Evolutionary conservation across 495 filamentous ascomycete species (phyloP).

Genomic region (Hyphodiscus hymeniophilus): DNA sequence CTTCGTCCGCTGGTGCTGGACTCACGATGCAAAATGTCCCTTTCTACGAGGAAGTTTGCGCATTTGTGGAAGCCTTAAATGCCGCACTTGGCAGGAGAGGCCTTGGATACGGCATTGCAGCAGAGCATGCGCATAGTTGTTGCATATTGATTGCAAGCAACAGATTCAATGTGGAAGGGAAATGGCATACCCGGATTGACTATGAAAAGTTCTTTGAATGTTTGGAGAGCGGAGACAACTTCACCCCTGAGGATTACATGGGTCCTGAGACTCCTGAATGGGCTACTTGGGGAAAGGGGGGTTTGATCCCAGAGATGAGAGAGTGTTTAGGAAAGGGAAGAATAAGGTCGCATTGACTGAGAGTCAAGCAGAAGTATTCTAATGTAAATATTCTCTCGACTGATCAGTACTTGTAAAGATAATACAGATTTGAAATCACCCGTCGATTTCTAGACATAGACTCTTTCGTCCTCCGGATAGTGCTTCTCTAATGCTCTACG

Average conservation of each 20-base stretch:
- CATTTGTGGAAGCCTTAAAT: slow-evolving; percentile 70
- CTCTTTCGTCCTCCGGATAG: no score
- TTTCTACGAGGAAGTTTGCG: slow-evolving; percentile 79
- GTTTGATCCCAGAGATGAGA: slow-evolving; percentile 83
- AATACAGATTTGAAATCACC: no score
- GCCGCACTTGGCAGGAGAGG: slow-evolving; percentile 56
- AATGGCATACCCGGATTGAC: slow-evolving; percentile 88
- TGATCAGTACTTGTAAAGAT: no score
- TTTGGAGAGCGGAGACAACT: slow-evolving; percentile 59
- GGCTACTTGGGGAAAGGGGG: slow-evolving; percentile 94
- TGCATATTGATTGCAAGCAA: slow-evolving; percentile 78
- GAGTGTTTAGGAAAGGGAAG: slow-evolving; percentile 75
- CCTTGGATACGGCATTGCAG: slow-evolving; percentile 79
- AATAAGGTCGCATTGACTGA: slow-evolving; percentile 17
- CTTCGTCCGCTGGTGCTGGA: slow-evolving; percentile 68
- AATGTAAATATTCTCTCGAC: neutral
- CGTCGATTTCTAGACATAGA: no score
- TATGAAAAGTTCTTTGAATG: slow-evolving; percentile 84
- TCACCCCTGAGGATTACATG: slow-evolving; percentile 86
- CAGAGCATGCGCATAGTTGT: slow-evolving; percentile 91
- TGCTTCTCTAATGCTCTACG: no score
- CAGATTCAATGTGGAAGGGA: slow-evolving; percentile 56
- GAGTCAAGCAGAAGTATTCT: slow-evolving; percentile 8
- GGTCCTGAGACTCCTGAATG: slow-evolving; percentile 76
- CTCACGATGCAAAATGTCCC: slow-evolving; percentile 94